These are phyloP conservation scores for Verticillium albo-atrum DNA, from an alignment of 2,329 filamentous ascomycete species.

Conservation along the genomic window DNA sequence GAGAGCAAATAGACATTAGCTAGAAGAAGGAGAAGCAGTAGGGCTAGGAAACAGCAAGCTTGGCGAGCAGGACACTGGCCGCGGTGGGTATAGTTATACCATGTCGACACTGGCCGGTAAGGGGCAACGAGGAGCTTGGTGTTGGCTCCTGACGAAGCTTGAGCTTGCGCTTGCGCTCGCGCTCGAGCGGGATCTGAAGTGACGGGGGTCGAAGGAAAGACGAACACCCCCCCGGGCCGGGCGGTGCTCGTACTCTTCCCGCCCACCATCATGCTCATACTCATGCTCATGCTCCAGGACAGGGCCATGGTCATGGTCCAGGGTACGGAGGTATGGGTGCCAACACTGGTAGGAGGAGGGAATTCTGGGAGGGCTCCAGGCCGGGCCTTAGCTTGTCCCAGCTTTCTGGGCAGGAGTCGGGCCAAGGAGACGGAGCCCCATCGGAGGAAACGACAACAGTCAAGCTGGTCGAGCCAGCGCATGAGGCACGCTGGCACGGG, in stretches of 20 bases:
- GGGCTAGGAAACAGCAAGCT: not conserved
- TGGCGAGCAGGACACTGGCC: not conserved
- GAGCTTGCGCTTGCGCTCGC: not conserved
- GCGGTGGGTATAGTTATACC: not conserved
- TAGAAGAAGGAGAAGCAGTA: not conserved
- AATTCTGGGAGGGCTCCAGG: not conserved
- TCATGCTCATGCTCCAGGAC: not conserved
- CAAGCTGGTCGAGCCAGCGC: constrained; percentile 1
- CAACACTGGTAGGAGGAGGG: not conserved
- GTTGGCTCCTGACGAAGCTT: not conserved
- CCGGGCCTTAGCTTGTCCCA: not conserved
- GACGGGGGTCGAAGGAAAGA: not conserved
- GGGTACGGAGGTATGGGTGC: not conserved
- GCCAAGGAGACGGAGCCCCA: not conserved
- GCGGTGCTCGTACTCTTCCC: not conserved
- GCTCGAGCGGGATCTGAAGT: not conserved
- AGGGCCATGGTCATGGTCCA: not conserved
- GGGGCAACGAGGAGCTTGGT: not conserved
- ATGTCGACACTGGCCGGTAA: not conserved
- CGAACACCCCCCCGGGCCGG: not conserved
- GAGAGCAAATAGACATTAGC: not conserved
- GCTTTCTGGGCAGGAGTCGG: not conserved
- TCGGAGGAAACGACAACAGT: not conserved
- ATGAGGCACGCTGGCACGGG: not conserved
- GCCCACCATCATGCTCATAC: not conserved